phyloP scores from a whole-genome alignment of 306 rosid genomes.

The Fragaria nilgerrensis region DNA sequence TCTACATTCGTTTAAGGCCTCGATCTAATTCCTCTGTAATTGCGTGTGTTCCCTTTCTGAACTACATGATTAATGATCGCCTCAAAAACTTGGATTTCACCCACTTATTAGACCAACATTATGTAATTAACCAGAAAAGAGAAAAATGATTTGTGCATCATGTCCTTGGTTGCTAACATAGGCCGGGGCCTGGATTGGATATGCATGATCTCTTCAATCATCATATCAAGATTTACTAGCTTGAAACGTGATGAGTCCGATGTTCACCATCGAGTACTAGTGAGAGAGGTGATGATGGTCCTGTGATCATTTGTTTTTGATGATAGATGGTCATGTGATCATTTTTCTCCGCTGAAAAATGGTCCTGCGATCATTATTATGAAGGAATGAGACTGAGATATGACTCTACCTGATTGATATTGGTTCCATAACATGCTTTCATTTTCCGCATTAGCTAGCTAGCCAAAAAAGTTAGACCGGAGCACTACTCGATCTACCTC shows the following conservation, averaged over 20 bases:
- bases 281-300: neutral
- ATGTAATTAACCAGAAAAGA: no score
- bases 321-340: neutral
- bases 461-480: neutral
- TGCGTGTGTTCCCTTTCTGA: constrained; percentile 32
- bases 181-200: neutral
- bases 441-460: neutral
- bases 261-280: neutral
- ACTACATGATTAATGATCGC: neutral
- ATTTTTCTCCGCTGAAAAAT: neutral
- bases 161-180: neutral
- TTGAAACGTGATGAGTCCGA: neutral
- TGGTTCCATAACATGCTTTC: constrained; percentile 12
- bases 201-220: neutral
- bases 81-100: constrained; percentile 7
- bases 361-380: neutral
- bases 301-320: neutral
- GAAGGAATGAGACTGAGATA: neutral
- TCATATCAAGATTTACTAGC: neutral
- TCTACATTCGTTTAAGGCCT: neutral
- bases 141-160: no score
- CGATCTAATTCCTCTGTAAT: neutral
- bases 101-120: no score
- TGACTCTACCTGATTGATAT: neutral
- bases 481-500: neutral